These are phyloP conservation scores for Mycena crocata DNA, from an alignment of 768 basidiomycete genomes.

Conservation along the genomic window DNA sequence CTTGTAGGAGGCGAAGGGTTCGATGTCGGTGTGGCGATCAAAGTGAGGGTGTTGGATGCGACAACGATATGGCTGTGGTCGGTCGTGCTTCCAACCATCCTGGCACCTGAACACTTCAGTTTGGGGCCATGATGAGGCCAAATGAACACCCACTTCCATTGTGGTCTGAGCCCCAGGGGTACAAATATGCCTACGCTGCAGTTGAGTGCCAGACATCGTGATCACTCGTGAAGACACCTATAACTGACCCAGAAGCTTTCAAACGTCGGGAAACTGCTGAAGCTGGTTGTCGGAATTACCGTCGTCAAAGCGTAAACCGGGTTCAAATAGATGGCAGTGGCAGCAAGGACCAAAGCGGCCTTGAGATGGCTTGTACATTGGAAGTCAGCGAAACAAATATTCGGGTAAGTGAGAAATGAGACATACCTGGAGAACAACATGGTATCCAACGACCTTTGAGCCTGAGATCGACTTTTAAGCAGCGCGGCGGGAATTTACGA, in stretches of 20 bases:
- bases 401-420: neutral
- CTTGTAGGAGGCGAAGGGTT: conserved; percentile 53
- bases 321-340: conserved; percentile 25
- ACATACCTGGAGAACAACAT: conserved; percentile 21
- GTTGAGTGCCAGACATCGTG: neutral
- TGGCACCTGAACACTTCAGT: conserved; percentile 44
- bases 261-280: conserved; percentile 51
- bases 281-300: conserved; percentile 54
- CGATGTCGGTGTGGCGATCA: conserved; percentile 56
- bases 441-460: neutral
- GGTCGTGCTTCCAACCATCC: conserved; percentile 55
- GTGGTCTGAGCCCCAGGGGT: conserved; percentile 61
- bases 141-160: conserved; percentile 51
- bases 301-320: conserved; percentile 46
- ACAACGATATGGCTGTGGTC: conserved; percentile 54
- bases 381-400: neutral
- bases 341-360: conserved; percentile 22
- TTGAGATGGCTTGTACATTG: conserved; percentile 19
- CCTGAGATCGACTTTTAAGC: conserved; percentile 1
- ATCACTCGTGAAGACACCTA: neutral
- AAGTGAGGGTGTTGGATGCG: conserved; percentile 50
- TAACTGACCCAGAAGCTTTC: conserved; percentile 49
- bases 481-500: neutral
- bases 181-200: conserved; percentile 46
- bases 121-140: neutral